Evolutionary conservation across 2,329 filamentous ascomycete genomes (phyloP).

Genomic region (Cercospora citrullina): DNA sequence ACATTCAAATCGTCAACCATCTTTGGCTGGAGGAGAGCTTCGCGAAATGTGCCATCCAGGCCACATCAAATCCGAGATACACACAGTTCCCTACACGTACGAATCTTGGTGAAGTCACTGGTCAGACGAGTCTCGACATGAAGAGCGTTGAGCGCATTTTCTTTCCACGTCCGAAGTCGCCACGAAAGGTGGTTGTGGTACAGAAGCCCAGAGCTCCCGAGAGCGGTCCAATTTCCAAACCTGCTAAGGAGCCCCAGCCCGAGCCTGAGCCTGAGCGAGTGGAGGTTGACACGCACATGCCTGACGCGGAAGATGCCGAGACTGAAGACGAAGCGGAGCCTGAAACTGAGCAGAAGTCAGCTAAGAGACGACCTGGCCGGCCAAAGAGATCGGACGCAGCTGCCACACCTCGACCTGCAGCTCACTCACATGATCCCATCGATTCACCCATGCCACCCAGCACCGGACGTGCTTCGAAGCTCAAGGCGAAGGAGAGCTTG

Average conservation of each 20-base stretch:
- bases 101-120: conserved; percentile 89
- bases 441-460: conserved; percentile 74
- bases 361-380: conserved; percentile 34
- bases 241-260: conserved; percentile 7
- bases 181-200: conserved; percentile 27
- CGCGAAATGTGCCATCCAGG: conserved; percentile 76
- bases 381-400: conserved; percentile 28
- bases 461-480: conserved; percentile 79
- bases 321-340: conserved; percentile 10
- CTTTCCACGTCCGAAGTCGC: conserved; percentile 43
- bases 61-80: conserved; percentile 72
- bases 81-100: conserved; percentile 84
- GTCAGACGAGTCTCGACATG: conserved; percentile 80
- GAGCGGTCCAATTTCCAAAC: conserved; percentile 28
- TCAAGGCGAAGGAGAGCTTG: conserved; percentile 73
- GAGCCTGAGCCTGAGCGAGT: conserved; percentile 30
- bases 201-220: conserved; percentile 28
- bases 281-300: conserved; percentile 23
- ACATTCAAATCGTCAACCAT: conserved; percentile 85
- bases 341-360: conserved; percentile 24
- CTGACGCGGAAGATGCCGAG: conserved; percentile 13
- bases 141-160: conserved; percentile 70
- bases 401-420: conserved; percentile 33
- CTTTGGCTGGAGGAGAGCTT: conserved; percentile 98
- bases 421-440: conserved; percentile 69